Conservation (phyloP, 495 filamentous ascomycete species). For the Niebla homalea region DNA sequence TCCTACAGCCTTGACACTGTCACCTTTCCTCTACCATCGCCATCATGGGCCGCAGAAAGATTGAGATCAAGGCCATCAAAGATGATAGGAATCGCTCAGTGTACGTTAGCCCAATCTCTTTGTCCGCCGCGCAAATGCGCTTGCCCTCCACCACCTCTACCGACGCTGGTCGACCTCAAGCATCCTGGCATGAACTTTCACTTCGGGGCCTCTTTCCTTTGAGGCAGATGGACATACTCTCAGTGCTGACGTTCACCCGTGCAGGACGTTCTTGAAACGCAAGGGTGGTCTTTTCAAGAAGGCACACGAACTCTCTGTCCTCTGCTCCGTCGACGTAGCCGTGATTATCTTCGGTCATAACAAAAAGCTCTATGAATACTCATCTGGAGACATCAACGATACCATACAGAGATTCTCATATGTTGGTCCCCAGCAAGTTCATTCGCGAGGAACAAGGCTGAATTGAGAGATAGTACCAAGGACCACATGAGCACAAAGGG, state of each 20-base stretch:
- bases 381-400: constrained; percentile 83
- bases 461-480: constrained; percentile 54
- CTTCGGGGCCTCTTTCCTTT: not conserved
- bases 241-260: not conserved
- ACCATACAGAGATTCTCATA: constrained; percentile 77
- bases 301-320: constrained; percentile 92
- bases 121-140: not conserved
- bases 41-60: constrained; percentile 61
- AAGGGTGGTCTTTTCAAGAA: constrained; percentile 99
- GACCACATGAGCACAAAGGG: constrained; percentile 90
- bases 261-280: constrained; percentile 91
- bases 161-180: constrained; percentile 4
- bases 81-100: constrained; percentile 98
- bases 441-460: not conserved
- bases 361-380: constrained; percentile 97
- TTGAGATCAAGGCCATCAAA: constrained; percentile 99
- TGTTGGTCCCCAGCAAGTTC: constrained; percentile 41
- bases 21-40: not conserved
- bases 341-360: constrained; percentile 97
- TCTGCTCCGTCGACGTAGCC: constrained; percentile 95
- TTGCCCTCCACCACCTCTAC: not conserved
- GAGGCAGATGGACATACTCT: not conserved
- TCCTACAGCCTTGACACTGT: not conserved
- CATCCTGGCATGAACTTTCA: constrained; percentile 2
- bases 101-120: constrained; percentile 44